Conservation (phyloP, 345 rosid genomes). For the Eucalyptus cloeziana region DNA sequence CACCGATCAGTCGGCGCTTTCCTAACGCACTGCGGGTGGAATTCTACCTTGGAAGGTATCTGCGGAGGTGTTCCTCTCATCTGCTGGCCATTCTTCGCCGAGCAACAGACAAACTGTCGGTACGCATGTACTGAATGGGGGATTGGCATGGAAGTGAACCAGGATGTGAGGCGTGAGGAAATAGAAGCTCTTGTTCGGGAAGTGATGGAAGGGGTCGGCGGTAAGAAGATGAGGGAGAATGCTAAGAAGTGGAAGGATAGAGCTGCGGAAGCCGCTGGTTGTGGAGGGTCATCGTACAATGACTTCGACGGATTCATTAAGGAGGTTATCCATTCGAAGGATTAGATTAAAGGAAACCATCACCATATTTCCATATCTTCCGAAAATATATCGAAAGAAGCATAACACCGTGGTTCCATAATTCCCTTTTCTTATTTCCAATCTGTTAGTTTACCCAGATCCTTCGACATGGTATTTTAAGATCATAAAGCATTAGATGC, state of each 20-base stretch:
- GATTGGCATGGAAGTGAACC: slow-evolving; percentile 10
- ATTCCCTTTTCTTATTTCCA: background rate
- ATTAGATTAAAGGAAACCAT: background rate
- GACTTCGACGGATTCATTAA: background rate
- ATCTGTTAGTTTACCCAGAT: background rate
- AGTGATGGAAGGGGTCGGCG: background rate
- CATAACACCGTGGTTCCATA: background rate
- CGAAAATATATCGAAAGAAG: background rate
- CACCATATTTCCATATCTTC: background rate
- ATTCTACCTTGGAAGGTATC: slow-evolving; percentile 9
- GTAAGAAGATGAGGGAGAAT: background rate
- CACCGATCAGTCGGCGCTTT: slow-evolving; percentile 17
- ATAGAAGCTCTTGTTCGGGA: background rate
- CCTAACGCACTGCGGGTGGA: slow-evolving; percentile 24
- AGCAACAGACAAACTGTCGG: slow-evolving; percentile 14
- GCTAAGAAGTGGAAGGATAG: background rate
- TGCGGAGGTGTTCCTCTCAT: slow-evolving; percentile 6
- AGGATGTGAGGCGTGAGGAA: background rate
- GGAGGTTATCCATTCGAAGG: background rate
- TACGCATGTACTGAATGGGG: slow-evolving; percentile 5
- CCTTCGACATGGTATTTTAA: no score
- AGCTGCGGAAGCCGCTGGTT: background rate
- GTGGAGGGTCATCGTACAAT: background rate
- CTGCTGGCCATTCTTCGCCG: slow-evolving; percentile 20
- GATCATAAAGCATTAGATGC: no score